phyloP scores from a whole-genome alignment of 2,329 filamentous ascomycete genomes.

The Xylaria arbuscula region DNA sequence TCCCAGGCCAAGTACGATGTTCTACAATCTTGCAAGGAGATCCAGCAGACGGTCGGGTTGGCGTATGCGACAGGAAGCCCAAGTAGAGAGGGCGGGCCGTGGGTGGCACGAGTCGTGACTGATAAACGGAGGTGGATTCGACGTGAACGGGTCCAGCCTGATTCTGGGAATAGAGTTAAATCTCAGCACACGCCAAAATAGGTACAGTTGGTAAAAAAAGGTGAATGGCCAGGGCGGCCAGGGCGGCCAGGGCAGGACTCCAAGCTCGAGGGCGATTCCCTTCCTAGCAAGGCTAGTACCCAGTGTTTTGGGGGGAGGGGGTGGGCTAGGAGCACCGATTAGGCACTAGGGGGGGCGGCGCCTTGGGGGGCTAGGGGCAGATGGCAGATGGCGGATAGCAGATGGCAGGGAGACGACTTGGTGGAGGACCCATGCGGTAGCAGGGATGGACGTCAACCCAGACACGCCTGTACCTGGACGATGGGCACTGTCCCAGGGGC shows the following conservation, averaged over 20 bases:
- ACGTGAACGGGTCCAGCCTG: slow-evolving; percentile 41
- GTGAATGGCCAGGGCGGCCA: slow-evolving; percentile 35
- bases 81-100: slow-evolving; percentile 17
- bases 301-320: slow-evolving; percentile 21
- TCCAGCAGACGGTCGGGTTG: slow-evolving; percentile 6
- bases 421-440: slow-evolving; percentile 32
- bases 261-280: slow-evolving; percentile 31
- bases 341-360: slow-evolving; percentile 26
- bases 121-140: slow-evolving; percentile 33
- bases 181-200: slow-evolving; percentile 41
- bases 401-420: slow-evolving; percentile 23
- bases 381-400: slow-evolving; percentile 29
- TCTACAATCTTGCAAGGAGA: slow-evolving; percentile 2
- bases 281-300: slow-evolving; percentile 34
- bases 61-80: slow-evolving; percentile 25
- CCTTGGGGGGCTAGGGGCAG: slow-evolving; percentile 24
- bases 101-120: slow-evolving; percentile 25
- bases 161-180: slow-evolving; percentile 42
- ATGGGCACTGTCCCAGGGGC: slow-evolving; percentile 20
- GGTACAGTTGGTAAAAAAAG: slow-evolving; percentile 36
- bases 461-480: slow-evolving; percentile 32
- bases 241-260: slow-evolving; percentile 34
- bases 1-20: background rate
- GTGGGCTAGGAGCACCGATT: slow-evolving; percentile 29
- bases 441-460: slow-evolving; percentile 32